Base-by-base conservation (phyloP, 73 alveolate genomes). In the Paramecium primaurelia region DNA sequence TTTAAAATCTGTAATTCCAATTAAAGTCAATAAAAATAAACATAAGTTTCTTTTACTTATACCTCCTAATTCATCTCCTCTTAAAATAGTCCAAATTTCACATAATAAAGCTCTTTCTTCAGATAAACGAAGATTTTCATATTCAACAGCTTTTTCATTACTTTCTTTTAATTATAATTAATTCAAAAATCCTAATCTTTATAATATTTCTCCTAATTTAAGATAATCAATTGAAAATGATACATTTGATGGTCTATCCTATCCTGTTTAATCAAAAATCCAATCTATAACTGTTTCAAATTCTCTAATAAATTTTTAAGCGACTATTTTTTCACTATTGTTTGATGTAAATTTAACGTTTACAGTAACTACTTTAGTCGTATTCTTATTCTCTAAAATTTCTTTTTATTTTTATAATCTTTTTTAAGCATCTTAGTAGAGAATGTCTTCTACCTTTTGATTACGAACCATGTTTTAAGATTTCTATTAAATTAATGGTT, bases 41-140 rank as follows among this genome's bases (percentile, higher is more conserved):
- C 94, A 89, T 73, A 89, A 71, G 30, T 89, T 89, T 40, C 94
- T 71, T 47, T 89, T 89, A 14, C 92, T 89, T 0, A 89, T 83
- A 10, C 94, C 94, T n/a, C 94, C 94, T 9, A 89, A 37, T 47
- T 89, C 94, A 69, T 89, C 94, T 89, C 94, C 94, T 71, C 94
- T 69, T 12, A 89, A 71, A 9, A 71, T 58, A 5, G 69, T 71
- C 94, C 94, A 89, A 14, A 89, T 89, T 59, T 89, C 94, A 47
- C 88, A 89, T 14, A 89, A 64, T 42, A 89, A 45, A 45, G 86
- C 88, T 89, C 94, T 89, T 47, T 89, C 94, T 42, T 69, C 75
- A 22, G 92, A 80, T 7, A 80, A 36, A 4, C 91, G 22, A 3
- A 80, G 32, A 47, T 80, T 80, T 32, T 80, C 91, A 49, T 20